Base-by-base conservation (phyloP, 352 stramenopile genomes). In the Phytophthora podocarpi region DNA sequence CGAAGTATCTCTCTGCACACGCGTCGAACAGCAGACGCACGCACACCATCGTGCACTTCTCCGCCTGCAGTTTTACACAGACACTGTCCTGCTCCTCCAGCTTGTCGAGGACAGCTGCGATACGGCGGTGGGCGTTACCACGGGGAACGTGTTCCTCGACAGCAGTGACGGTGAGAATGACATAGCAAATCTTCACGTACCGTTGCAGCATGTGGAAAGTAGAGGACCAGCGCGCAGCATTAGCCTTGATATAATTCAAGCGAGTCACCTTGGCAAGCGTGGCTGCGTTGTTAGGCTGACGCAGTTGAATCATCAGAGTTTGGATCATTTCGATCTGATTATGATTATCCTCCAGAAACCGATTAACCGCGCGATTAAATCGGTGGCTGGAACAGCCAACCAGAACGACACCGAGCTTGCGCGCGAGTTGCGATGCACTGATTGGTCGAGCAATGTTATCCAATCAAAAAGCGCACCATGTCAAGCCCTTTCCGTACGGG, bases 361-460 rank as follows among this genome's bases (percentile, higher is more conserved):
- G 28, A 43, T 41, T 36, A 3, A 59, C 35, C 36, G 39, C 58
- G 34, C n/a, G n/a, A n/a, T n/a, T n/a, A n/a, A n/a, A n/a, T n/a
- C n/a, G 41, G 45, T 64, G 55, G 18, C 55, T 64, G 35, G 58
- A 7, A 42, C 50, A 68, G 28, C 50, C 50, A 35, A 62, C 27
- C 10, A 68, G 50, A 3, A 42, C 42, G 20, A 57, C 41, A 4
- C 7, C 15, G 0, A 62, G n/a, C 5, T 18, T 27, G n/a, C n/a
- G n/a, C n/a, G n/a, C n/a, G n/a, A 0, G 39, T 55, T 23, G 40
- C 50, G 34, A 67, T 23, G 10, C n/a, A 16, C 37, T 49, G 39
- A 55, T 60, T 67, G 21, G 49, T 67, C 5, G 49, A 30, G 26
- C 49, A 56, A 26, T n/a, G n/a, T 61, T 67, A 6, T 15, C 20